A percentile compares a stretch with the other conserved stretches of the same genome.
These are phyloP conservation scores for Suaeda aralocaspica DNA, from an alignment of 148 eudicot genomes.

Conservation along the genomic window DNA sequence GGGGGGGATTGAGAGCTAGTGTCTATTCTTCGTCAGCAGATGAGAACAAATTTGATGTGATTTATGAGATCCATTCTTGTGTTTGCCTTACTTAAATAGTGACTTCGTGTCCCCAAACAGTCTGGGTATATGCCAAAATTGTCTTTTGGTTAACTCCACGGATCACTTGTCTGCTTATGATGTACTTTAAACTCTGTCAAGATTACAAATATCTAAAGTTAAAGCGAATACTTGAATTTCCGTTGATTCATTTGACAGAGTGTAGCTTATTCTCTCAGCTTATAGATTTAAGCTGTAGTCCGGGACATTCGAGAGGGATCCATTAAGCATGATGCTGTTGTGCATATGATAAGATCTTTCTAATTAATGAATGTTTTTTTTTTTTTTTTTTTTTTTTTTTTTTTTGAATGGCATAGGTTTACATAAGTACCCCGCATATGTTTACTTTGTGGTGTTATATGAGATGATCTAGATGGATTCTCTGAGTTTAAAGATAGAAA, in stretches of 20 bases:
- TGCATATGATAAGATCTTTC: neutral
- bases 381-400: neutral
- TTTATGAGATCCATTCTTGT: too few species aligned
- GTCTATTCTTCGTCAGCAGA: too few species aligned
- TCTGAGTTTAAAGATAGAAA: conserved; percentile 18
- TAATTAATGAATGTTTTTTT: neutral
- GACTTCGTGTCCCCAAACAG: too few species aligned
- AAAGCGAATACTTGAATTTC: too few species aligned
- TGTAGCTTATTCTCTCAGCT: neutral
- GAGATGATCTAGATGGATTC: conserved; percentile 4
- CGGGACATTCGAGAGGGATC: neutral
- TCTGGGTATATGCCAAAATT: too few species aligned
- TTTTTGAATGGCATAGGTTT: neutral
- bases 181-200: too few species aligned
- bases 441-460: conserved; percentile 1
- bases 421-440: neutral
- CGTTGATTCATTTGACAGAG: neutral
- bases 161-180: too few species aligned
- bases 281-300: neutral
- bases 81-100: too few species aligned
- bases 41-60: too few species aligned
- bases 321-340: neutral
- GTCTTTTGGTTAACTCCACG: too few species aligned
- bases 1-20: too few species aligned
- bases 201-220: too few species aligned